Evolutionary conservation across 768 basidiomycete genomes (phyloP).

Genomic region (Leccinum truebloodii): DNA sequence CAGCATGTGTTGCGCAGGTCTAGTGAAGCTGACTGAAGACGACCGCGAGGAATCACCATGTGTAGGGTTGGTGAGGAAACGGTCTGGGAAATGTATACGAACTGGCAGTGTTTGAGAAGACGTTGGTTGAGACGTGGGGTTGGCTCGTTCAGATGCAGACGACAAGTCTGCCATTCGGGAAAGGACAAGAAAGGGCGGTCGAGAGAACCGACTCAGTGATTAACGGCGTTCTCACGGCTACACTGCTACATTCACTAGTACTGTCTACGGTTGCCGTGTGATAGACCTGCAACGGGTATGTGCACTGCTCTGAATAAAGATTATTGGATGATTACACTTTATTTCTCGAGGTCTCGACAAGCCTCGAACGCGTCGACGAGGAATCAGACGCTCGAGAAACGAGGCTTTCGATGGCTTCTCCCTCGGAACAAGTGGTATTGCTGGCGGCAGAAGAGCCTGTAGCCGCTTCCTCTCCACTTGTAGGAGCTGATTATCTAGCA

Average conservation of each 20-base stretch:
- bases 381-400: constrained; percentile 14
- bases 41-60: constrained; percentile 34
- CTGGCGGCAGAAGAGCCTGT: background rate
- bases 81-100: constrained; percentile 38
- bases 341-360: background rate
- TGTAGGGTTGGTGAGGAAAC: constrained; percentile 27
- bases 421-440: constrained; percentile 3
- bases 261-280: constrained; percentile 13
- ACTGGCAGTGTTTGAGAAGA: constrained; percentile 18
- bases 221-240: constrained; percentile 19
- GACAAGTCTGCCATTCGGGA: constrained; percentile 33
- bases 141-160: constrained; percentile 20
- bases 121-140: constrained; percentile 13
- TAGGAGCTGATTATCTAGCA: constrained; percentile 10
- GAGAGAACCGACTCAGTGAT: background rate
- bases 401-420: constrained; percentile 2
- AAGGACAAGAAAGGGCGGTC: background rate
- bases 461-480: constrained; percentile 1
- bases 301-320: constrained; percentile 5
- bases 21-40: constrained; percentile 28
- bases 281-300: constrained; percentile 10
- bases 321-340: background rate
- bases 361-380: constrained; percentile 8
- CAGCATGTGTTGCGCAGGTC: constrained; percentile 16
- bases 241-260: background rate